Percentiles rank a stretch among this genome's conserved stretches.
phyloP scores from a whole-genome alignment of 345 rosid species.

The Brassica carinata region DNA sequence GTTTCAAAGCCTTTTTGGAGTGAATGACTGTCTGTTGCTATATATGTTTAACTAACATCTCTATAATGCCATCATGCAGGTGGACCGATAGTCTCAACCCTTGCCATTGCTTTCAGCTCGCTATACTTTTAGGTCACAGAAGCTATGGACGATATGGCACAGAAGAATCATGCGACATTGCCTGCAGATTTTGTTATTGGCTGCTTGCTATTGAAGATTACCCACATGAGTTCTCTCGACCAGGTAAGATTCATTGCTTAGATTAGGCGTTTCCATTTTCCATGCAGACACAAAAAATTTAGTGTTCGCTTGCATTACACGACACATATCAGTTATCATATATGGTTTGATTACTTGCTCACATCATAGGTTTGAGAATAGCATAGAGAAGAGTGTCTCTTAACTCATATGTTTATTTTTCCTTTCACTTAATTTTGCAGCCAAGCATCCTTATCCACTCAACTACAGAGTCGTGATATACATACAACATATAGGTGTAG shows the following conservation, averaged over 20 bases:
- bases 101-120: conserved; percentile 53
- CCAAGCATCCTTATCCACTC: background rate
- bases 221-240: conserved; percentile 71
- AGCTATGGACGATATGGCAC: conserved; percentile 48
- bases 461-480: background rate
- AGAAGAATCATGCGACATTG: conserved; percentile 79
- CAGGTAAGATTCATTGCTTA: conserved; percentile 48
- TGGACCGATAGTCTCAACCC: conserved; percentile 49
- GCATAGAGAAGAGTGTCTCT: background rate
- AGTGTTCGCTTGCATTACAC: background rate
- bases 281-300: background rate
- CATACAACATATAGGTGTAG: too few relatives aligned
- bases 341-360: background rate
- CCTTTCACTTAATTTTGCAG: background rate
- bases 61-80: conserved; percentile 43
- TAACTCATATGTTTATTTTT: background rate
- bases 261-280: background rate
- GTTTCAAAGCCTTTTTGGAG: background rate
- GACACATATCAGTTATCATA: background rate
- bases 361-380: background rate
- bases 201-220: conserved; percentile 49
- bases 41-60: background rate
- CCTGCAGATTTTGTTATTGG: conserved; percentile 73
- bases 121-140: conserved; percentile 62
- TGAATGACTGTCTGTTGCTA: background rate